Evolutionary conservation across 2,329 filamentous ascomycete genomes (phyloP).

Genomic region (Lasiodiplodia sp.): DNA sequence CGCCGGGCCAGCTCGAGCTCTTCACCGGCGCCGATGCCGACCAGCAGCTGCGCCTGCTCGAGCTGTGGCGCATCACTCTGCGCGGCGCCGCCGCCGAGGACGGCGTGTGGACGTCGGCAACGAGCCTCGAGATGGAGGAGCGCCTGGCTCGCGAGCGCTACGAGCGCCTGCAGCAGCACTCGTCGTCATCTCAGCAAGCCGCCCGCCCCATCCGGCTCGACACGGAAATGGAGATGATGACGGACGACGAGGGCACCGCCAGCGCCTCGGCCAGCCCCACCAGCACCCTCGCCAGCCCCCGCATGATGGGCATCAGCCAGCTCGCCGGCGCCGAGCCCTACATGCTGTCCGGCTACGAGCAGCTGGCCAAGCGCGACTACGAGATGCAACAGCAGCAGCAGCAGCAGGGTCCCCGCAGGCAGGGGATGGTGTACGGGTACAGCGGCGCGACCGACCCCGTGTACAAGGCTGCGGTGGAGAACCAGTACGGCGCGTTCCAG

Average conservation of each 20-base stretch:
- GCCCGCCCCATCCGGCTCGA: not conserved
- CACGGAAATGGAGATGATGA: constrained; percentile 26
- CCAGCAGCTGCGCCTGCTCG: constrained; percentile 77
- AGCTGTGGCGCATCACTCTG: constrained; percentile 82
- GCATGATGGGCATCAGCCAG: constrained; percentile 35
- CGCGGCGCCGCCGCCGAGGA: constrained; percentile 64
- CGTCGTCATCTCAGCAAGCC: not conserved
- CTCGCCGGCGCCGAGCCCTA: constrained; percentile 73
- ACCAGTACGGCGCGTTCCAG: constrained; percentile 71
- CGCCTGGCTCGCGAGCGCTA: constrained; percentile 66
- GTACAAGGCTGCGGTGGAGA: constrained; percentile 70
- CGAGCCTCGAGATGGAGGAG: constrained; percentile 63
- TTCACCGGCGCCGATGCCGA: constrained; percentile 77
- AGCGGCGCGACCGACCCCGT: constrained; percentile 69
- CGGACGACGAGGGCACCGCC: constrained; percentile 27
- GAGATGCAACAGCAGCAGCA: constrained; percentile 44
- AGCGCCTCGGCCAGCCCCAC: constrained; percentile 18
- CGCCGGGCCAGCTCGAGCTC: constrained; percentile 76
- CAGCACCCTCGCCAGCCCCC: not conserved
- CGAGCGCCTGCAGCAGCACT: constrained; percentile 50
- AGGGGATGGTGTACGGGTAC: constrained; percentile 38
- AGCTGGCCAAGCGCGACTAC: constrained; percentile 69
- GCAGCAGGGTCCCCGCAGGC: not conserved
- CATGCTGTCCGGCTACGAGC: constrained; percentile 82
- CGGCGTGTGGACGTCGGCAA: constrained; percentile 63